phyloP scores from a whole-genome alignment of 2,329 filamentous ascomycete genomes.

The Cytospora leucostoma region DNA sequence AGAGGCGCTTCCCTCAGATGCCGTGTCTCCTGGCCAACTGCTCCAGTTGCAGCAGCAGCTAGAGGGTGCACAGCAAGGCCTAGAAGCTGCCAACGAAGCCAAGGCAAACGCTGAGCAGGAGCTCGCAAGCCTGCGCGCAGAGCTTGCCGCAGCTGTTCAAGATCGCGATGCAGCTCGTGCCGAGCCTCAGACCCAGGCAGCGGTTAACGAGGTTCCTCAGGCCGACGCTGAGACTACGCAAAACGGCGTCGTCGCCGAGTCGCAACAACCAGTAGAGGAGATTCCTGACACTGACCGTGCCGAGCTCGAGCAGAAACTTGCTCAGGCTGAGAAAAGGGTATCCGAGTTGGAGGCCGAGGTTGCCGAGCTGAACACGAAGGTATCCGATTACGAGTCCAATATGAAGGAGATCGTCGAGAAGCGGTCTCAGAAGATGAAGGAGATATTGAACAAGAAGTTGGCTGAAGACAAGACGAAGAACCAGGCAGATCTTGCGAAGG shows the following conservation, averaged over 20 bases:
- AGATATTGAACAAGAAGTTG: constrained; percentile 68
- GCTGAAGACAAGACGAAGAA: constrained; percentile 61
- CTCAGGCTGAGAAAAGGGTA: constrained; percentile 61
- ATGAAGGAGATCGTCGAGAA: constrained; percentile 63
- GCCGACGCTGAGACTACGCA: constrained; percentile 34
- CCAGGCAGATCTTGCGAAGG: constrained; percentile 52
- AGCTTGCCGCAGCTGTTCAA: constrained; percentile 62
- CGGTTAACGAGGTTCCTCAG: constrained; percentile 29
- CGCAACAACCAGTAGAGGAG: constrained; percentile 32
- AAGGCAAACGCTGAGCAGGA: constrained; percentile 69
- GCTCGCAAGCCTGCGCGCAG: constrained; percentile 53
- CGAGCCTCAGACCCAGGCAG: constrained; percentile 36
- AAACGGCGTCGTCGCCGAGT: constrained; percentile 32
- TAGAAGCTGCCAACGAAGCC: constrained; percentile 66
- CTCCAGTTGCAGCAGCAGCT: constrained; percentile 51
- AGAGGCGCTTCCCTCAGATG: constrained; percentile 32
- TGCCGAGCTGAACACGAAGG: constrained; percentile 64
- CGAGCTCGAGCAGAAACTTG: constrained; percentile 62
- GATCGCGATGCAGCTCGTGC: constrained; percentile 65
- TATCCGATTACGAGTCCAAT: constrained; percentile 63
- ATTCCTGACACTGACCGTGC: constrained; percentile 61
- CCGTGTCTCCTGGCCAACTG: constrained; percentile 51
- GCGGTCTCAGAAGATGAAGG: constrained; percentile 70
- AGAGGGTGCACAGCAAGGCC: constrained; percentile 50
- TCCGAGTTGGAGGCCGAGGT: constrained; percentile 66